Evolutionary conservation across 2,329 filamentous ascomycete genomes (phyloP).

Genomic region (Metarhizium guizhouense): DNA sequence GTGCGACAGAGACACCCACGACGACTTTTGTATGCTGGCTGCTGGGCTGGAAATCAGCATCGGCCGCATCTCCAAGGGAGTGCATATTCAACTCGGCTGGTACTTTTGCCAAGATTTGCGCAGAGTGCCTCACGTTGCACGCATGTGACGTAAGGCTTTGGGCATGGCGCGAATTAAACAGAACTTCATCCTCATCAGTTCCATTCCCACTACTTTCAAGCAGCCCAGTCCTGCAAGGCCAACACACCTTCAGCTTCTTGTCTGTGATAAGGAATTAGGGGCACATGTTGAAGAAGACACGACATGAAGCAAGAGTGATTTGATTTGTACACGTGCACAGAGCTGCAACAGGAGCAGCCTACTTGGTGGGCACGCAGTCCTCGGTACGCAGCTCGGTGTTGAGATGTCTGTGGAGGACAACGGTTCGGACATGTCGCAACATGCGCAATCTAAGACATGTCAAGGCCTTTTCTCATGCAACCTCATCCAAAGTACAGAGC

Average conservation of each 20-base stretch:
- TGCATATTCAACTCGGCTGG: neutral
- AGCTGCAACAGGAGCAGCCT: neutral
- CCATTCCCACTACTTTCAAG: neutral
- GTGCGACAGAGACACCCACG: neutral
- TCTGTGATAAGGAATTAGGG: neutral
- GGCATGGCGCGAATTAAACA: neutral
- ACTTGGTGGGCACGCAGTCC: neutral
- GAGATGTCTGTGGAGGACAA: neutral
- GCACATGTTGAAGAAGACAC: neutral
- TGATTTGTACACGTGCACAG: neutral
- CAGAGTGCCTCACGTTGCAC: neutral
- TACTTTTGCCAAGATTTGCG: neutral
- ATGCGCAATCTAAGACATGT: slow-evolving; percentile 1
- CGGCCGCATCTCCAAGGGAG: too few species aligned
- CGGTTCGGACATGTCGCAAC: neutral
- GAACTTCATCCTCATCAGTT: neutral
- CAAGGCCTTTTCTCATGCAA: neutral
- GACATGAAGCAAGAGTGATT: neutral
- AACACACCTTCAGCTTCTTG: neutral
- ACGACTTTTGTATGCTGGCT: neutral
- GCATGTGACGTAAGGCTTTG: neutral
- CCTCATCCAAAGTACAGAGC: neutral
- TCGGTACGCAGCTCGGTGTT: neutral
- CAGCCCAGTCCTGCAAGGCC: neutral
- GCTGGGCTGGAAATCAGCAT: neutral